These are phyloP conservation scores for Asterionellopsis glacialis DNA, from an alignment of 108 stramenopile species.

Conservation along the genomic window DNA sequence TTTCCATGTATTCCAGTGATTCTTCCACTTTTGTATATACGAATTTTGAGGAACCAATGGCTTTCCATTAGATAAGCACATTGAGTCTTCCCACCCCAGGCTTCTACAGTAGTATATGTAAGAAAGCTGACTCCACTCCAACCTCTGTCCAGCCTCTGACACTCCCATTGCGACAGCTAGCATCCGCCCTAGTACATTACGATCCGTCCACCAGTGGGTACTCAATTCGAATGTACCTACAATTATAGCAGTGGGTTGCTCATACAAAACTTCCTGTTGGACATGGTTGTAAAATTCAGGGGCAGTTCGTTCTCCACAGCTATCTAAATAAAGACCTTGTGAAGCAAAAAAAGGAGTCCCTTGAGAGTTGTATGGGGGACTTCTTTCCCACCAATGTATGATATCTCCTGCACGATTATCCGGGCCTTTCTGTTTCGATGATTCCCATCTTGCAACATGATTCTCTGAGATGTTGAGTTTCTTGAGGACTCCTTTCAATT, in stretches of 20 bases:
- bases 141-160: background rate
- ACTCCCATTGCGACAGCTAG: conserved; percentile 35
- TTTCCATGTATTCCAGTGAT: background rate
- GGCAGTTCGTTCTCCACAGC: background rate
- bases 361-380: background rate
- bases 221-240: conserved; percentile 39
- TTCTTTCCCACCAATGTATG: conserved; percentile 17
- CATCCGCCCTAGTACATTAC: conserved; percentile 33
- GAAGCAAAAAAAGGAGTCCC: conserved; percentile 9
- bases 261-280: background rate
- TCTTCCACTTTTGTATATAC: background rate
- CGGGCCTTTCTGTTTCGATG: background rate
- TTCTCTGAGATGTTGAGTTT: conserved; percentile 19
- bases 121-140: no score
- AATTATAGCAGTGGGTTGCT: conserved; percentile 19
- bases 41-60: background rate
- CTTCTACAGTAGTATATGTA: background rate
- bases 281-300: conserved; percentile 4
- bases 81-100: background rate
- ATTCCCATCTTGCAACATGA: conserved; percentile 27
- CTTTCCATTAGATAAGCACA: background rate
- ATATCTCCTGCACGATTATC: conserved; percentile 17
- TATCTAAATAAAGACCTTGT: conserved; percentile 27
- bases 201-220: conserved; percentile 24
- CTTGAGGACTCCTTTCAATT: background rate